Conservation (phyloP, 192 early-diverging fungal genomes). For the Lunasporangiospora selenospora region DNA sequence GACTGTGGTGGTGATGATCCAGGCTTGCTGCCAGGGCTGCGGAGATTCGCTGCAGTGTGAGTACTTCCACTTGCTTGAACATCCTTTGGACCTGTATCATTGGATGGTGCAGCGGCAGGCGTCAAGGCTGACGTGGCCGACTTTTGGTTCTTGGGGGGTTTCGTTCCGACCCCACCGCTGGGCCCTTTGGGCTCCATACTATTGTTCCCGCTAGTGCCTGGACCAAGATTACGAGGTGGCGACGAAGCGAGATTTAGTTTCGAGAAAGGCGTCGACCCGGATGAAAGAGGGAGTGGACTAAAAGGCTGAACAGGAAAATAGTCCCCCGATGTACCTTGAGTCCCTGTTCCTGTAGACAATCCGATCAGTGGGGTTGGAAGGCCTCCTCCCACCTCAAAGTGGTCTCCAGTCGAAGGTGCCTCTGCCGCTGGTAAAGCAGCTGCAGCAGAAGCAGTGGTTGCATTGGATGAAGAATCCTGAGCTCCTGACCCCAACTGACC, state of each 20-base stretch:
- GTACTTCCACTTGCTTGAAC: too few relatives aligned
- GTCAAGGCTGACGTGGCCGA: too few relatives aligned
- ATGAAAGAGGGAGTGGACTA: constrained; percentile 34
- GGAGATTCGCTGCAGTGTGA: too few relatives aligned
- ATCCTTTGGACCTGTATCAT: too few relatives aligned
- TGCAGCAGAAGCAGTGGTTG: too few relatives aligned
- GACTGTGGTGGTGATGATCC: constrained; percentile 10
- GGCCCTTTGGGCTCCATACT: too few relatives aligned
- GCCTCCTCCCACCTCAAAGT: constrained; percentile 30
- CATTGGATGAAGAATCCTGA: too few relatives aligned
- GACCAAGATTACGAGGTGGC: constrained; percentile 25
- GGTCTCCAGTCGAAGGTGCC: constrained; percentile 2
- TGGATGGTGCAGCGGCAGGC: too few relatives aligned
- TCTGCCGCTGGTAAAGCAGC: background rate
- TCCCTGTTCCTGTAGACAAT: constrained; percentile 11
- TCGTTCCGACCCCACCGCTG: too few relatives aligned
- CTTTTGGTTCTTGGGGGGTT: too few relatives aligned
- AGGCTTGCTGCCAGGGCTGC: constrained; percentile 2
- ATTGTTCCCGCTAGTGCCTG: too few relatives aligned
- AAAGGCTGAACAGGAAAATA: constrained; percentile 47
- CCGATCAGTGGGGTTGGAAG: constrained; percentile 31
- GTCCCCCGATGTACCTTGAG: constrained; percentile 10
- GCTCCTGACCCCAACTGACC: too few relatives aligned
- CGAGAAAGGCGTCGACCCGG: constrained; percentile 33
- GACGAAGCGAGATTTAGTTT: constrained; percentile 37